Base-by-base conservation (phyloP, 2,329 filamentous ascomycete species). In the Fusarium avenaceum region DNA sequence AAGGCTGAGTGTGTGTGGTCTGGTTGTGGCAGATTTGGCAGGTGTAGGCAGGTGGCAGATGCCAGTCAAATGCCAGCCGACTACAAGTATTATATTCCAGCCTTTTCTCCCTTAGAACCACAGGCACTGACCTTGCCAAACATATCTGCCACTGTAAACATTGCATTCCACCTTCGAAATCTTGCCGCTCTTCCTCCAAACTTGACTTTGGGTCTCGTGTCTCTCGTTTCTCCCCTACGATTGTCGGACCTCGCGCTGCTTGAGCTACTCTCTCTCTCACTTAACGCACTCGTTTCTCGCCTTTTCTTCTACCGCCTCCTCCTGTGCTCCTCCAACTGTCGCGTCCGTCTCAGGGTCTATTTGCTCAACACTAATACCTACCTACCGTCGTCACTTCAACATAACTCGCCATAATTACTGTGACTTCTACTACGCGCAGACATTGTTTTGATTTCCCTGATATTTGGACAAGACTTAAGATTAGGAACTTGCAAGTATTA, bases 141-240 rank as follows among this genome's bases (percentile, higher is more conserved):
- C 63, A 67, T 63, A 52, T 67, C 70, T 55, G 48, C 63, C 65
- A 51, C 63, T 61, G 70, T 73, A 72, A 74, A 74, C 65, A 76
- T 75, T 76, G 70, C 75, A 76, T 76, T 76, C 73, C 74, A 63
- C 49, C 43, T 44, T 58, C 55, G 40, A 58, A 48, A 57, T 50
- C 28, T 42, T 42, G 38, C 44, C 50, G 53, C 47, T 46, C 35
- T 50, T 54, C 50, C 32, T 59, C 43, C 63, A 56, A 49, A 42
- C 49, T 63, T 63, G 54, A 56, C 66, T 65, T 63, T 68, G 57
- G 38, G 43, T 53, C 55, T 63, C 65, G 63, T 66, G 66, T 65
- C 59, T 33, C 52, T 67, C 52, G 44, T 65, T 57, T 58, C 49
- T 55, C 49, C 51, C 47, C 54, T 20, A 44, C 44, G 49, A 50